Evolutionary conservation across 371 early-diverging fungal genomes (phyloP), one percentile per base, ranked within the genome.

Genomic region (Haplosporangium sp.): DNA sequence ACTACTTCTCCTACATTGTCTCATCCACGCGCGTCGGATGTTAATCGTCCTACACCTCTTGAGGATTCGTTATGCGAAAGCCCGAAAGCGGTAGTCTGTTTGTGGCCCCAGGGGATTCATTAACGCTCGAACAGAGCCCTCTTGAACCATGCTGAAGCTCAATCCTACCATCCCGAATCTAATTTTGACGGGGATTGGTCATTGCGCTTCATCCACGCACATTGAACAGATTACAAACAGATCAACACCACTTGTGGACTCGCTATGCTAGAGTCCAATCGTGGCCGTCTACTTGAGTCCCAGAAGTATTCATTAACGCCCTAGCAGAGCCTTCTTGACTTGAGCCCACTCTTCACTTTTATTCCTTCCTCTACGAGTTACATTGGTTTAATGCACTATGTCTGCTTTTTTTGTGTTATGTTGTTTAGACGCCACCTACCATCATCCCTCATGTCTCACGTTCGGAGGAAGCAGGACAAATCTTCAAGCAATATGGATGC

Each of bases 71-170:
- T 63, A 63, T 53, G 63, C 59, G 6, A 62, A 64, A 70, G 42
- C 59, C 69, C 20, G 48, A 59, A 0, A 53, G 70, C 59, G 60
- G 64, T n/a, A 54, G 69, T 36, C 57, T 68, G 69, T 10, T 62
- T 68, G 54, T 10, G 51, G 47, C 14, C 54, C 64, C 60, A 45
- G 59, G 59, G 40, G 40, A 59, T 54, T 70, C 64, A 63, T 54
- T 58, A 59, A 64, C 70, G 64, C 69, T 62, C 62, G 21, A 69
- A 62, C 62, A 61, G 57, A 62, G 62, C 69, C 51, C 62, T 69
- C 62, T 62, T 69, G 69, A 69, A 51, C 62, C 57, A 62, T 57
- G 62, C 58, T 62, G 57, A 57, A 55, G 37, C n/a, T n/a, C n/a
- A n/a, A n/a, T n/a, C n/a, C n/a, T n/a, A n/a, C n/a, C n/a, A n/a